Conservation (phyloP, 2,329 filamentous ascomycete species). For the Apiospora hydei region DNA sequence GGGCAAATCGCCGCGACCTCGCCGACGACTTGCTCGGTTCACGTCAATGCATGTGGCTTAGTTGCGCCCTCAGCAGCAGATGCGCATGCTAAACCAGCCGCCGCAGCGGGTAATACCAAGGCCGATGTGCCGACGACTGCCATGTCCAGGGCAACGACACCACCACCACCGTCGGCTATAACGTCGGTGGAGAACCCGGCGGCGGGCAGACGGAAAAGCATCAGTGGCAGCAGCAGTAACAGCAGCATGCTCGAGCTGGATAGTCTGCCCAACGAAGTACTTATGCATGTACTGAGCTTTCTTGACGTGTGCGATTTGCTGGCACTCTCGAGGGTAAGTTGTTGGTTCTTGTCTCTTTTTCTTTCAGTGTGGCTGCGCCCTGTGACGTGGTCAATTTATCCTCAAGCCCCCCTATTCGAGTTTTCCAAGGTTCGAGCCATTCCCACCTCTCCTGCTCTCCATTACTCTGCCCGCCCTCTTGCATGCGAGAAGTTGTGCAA, state of each 20-base stretch:
- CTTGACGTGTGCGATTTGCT: slow-evolving; percentile 65
- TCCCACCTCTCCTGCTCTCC: slow-evolving; percentile 28
- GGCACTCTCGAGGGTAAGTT: slow-evolving; percentile 62
- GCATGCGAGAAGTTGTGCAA: neutral
- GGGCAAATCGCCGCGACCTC: slow-evolving; percentile 30
- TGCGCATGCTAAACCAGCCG: neutral
- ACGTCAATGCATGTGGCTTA: neutral
- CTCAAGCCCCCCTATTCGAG: neutral
- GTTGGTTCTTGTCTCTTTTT: slow-evolving; percentile 30
- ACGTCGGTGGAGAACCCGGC: slow-evolving; percentile 28
- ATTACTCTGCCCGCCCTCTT: neutral
- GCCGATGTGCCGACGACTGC: neutral
- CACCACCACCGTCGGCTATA: neutral
- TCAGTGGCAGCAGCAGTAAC: neutral
- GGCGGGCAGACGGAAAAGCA: slow-evolving; percentile 34
- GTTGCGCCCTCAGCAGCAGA: neutral
- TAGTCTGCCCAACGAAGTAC: slow-evolving; percentile 62
- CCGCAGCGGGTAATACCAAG: neutral
- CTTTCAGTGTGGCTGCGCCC: slow-evolving; percentile 19
- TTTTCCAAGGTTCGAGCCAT: slow-evolving; percentile 23
- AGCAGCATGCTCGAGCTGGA: slow-evolving; percentile 40
- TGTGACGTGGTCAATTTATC: slow-evolving; percentile 4
- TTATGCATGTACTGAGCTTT: slow-evolving; percentile 62
- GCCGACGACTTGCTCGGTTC: neutral
- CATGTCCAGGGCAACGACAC: neutral